Base-by-base conservation (phyloP, 768 basidiomycete species). In the Leccinum disarticulatum region DNA sequence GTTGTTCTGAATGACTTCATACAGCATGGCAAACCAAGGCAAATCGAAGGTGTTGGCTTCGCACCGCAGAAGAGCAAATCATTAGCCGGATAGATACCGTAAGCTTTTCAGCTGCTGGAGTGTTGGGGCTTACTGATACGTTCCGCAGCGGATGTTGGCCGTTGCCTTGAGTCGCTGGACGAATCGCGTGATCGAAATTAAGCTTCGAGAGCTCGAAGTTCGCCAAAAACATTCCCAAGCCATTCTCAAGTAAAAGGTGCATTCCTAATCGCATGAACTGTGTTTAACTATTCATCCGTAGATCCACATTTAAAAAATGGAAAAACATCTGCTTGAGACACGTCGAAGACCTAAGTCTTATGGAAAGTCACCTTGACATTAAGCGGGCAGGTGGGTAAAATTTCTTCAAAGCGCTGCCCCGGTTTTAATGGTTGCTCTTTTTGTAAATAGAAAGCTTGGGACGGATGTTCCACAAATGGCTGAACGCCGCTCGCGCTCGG, bases 281-380 rank as follows among this genome's bases (percentile, higher is more conserved):
- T 63, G 38, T 50, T 53, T 59, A 52, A 69, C 52, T 8, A n/a
- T 56, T 56, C 11, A 38, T 52, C 50, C 58, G 31, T 61, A 92
- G 88, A 38, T 66, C 70, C 55, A 80, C 82, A 6, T 89, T 90
- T 64, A 77, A 72, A 51, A 89, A 87, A 73, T 94, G 92, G 91
- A 86, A 83, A 67, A 74, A 70, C 6, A 76, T 81, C 38, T 84
- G 81, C 66, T 73, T 78, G 38, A 83, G 85, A 27, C 90, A 90
- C 68, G 80, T 81, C 2, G 88, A 92, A 69, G 85, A 87, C 62
- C 73, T 87, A 3, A 87, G 84, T 64, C 81, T 95, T n/a, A 84
- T 94, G 82, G 87, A 91, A 68, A 93, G 90, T 68, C 90, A 91
- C 71, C 82, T 87, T 58, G 81, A 88, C 61, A 85, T 94, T 49